phyloP scores from a whole-genome alignment of 2,329 filamentous ascomycete species.

The Raffaelea albimanens region DNA sequence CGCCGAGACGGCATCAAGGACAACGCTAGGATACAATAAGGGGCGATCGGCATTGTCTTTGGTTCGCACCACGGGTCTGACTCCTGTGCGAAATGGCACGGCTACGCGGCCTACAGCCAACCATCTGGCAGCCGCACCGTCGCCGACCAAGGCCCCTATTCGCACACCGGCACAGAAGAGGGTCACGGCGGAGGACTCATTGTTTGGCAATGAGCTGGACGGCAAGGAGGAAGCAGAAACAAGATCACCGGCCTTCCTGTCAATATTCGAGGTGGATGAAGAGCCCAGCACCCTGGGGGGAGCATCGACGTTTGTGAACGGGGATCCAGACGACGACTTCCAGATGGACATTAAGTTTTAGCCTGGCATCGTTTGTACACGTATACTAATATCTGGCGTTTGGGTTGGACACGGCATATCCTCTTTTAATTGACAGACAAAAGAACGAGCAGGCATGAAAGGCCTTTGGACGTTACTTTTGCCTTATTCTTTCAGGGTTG shows the following conservation, averaged over 20 bases:
- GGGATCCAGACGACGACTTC: constrained; percentile 46
- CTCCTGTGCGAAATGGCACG: constrained; percentile 6
- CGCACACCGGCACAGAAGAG: background rate
- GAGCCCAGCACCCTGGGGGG: constrained; percentile 33
- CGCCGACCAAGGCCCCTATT: constrained; percentile 14
- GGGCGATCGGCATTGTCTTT: constrained; percentile 51
- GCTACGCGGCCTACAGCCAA: no score
- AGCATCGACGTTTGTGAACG: constrained; percentile 21
- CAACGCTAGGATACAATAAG: constrained; percentile 77
- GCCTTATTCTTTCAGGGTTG: no score
- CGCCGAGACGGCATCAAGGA: constrained; percentile 62
- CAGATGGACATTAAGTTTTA: constrained; percentile 37
- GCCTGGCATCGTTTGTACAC: background rate
- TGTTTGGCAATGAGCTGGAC: background rate
- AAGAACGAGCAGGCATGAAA: no score
- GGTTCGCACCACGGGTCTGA: constrained; percentile 19
- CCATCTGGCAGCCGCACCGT: constrained; percentile 12
- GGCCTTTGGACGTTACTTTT: no score
- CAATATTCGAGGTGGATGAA: constrained; percentile 44
- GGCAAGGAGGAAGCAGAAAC: constrained; percentile 21
- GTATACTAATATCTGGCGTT: background rate
- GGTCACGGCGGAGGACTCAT: background rate
- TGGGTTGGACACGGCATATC: background rate
- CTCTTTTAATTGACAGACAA: background rate
- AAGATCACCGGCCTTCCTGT: constrained; percentile 42